Percentiles rank a stretch among this genome's conserved stretches.
phyloP scores from a whole-genome alignment of 2,329 filamentous ascomycete genomes.

The Chaetomium olivaceum region DNA sequence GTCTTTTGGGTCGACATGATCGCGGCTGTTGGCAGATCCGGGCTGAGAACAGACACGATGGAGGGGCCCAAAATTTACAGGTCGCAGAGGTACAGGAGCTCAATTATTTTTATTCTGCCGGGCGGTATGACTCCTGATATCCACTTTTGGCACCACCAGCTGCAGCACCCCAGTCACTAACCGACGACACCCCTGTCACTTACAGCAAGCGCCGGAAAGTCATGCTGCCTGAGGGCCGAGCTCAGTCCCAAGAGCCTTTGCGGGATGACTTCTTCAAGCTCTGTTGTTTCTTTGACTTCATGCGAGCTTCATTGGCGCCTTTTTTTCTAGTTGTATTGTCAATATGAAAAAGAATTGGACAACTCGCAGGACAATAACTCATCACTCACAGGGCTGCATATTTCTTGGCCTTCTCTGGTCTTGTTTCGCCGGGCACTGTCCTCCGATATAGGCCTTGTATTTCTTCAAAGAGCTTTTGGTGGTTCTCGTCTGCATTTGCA shows the following conservation, averaged over 20 bases:
- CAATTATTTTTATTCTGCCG: slow-evolving; percentile 32
- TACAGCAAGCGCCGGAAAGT: not conserved
- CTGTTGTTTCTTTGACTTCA: slow-evolving; percentile 32
- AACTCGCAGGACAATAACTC: not conserved
- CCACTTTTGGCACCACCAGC: slow-evolving; percentile 14
- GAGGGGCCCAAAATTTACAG: slow-evolving; percentile 29
- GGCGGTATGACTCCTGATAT: slow-evolving; percentile 17
- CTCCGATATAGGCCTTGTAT: slow-evolving; percentile 29
- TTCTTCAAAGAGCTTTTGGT: slow-evolving; percentile 39
- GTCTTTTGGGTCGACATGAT: slow-evolving; percentile 64
- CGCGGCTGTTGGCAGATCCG: slow-evolving; percentile 25
- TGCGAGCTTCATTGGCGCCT: slow-evolving; percentile 29
- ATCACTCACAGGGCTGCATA: slow-evolving; percentile 34
- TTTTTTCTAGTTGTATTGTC: slow-evolving; percentile 25
- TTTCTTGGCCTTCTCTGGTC: slow-evolving; percentile 32
- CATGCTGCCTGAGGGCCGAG: too few species aligned
- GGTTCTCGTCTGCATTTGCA: slow-evolving; percentile 56
- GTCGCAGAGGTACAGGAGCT: slow-evolving; percentile 13
- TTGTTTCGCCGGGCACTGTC: slow-evolving; percentile 32
- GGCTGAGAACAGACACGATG: slow-evolving; percentile 15
- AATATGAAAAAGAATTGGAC: not conserved
- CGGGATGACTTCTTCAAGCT: slow-evolving; percentile 31
- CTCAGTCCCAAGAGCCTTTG: slow-evolving; percentile 19
- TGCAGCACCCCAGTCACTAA: not conserved
- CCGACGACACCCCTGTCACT: not conserved